These are phyloP conservation scores for Butyriboletus loyo DNA, from an alignment of 768 basidiomycete species.

Conservation along the genomic window DNA sequence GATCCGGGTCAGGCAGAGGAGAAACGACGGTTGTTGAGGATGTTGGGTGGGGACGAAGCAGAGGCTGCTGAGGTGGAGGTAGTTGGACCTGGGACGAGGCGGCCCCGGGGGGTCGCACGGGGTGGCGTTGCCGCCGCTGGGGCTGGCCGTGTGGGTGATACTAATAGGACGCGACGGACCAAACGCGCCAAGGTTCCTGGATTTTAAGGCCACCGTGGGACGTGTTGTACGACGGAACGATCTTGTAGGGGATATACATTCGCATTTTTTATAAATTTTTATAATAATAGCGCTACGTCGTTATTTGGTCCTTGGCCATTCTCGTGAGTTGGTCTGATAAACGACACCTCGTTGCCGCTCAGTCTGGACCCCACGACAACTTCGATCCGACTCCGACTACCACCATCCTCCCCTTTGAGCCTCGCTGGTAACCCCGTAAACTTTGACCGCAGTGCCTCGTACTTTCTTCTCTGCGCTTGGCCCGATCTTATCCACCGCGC, in stretches of 20 bases:
- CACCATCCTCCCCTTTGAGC: not conserved
- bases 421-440: not conserved
- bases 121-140: not conserved
- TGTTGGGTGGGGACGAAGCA: slow-evolving; percentile 37
- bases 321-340: not conserved
- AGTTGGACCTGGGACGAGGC: not conserved
- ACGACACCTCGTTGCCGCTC: too few species aligned
- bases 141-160: not conserved
- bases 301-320: not conserved
- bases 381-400: not conserved
- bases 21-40: slow-evolving; percentile 52
- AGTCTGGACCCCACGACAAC: not conserved
- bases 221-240: not conserved
- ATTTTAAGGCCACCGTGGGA: not conserved
- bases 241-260: not conserved
- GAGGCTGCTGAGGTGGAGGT: not conserved
- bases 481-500: not conserved
- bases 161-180: not conserved
- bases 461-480: not conserved
- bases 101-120: not conserved
- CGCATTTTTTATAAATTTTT: too few species aligned
- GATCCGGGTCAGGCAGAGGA: slow-evolving; percentile 64
- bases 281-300: too few species aligned
- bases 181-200: not conserved
- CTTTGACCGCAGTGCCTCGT: not conserved